Percentiles rank a stretch among this genome's conserved stretches.
These are phyloP conservation scores for Solanum hybrid DNA, from an alignment of 305 asterid genomes.

Conservation along the genomic window DNA sequence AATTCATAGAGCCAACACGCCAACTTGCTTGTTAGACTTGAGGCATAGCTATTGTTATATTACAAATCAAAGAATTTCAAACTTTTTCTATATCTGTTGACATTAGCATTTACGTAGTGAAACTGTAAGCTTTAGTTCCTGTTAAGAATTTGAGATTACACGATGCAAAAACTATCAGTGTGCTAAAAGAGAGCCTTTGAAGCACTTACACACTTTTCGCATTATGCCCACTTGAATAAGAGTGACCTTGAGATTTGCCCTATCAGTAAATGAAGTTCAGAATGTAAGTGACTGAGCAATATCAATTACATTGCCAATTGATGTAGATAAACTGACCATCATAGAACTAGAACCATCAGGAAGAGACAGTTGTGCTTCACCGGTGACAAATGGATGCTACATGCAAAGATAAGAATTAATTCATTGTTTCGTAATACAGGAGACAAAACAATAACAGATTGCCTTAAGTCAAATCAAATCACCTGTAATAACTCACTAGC, in stretches of 20 bases:
- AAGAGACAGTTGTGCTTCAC: conserved; percentile 43
- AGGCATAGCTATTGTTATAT: conserved; percentile 24
- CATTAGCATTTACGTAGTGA: neutral
- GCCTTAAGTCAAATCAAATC: neutral
- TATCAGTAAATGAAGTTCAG: neutral
- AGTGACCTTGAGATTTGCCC: conserved; percentile 16
- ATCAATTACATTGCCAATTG: neutral
- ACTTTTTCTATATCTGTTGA: neutral
- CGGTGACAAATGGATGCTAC: conserved; percentile 97
- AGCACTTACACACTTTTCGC: conserved; percentile 15
- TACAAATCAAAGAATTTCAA: conserved; percentile 31
- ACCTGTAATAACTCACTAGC: conserved; percentile 38
- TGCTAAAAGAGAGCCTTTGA: neutral
- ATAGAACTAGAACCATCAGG: conserved; percentile 15
- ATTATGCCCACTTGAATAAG: neutral
- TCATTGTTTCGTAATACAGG: neutral
- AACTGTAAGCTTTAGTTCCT: neutral
- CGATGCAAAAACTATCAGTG: neutral
- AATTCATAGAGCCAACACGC: neutral
- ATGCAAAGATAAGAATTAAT: neutral
- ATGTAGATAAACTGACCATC: conserved; percentile 7
- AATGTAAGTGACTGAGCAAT: neutral
- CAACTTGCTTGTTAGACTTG: neutral
- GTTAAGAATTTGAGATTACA: neutral
- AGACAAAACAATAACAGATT: neutral